Conservation (phyloP, 192 early-diverging fungal species). For the Coemansia sp. region DNA sequence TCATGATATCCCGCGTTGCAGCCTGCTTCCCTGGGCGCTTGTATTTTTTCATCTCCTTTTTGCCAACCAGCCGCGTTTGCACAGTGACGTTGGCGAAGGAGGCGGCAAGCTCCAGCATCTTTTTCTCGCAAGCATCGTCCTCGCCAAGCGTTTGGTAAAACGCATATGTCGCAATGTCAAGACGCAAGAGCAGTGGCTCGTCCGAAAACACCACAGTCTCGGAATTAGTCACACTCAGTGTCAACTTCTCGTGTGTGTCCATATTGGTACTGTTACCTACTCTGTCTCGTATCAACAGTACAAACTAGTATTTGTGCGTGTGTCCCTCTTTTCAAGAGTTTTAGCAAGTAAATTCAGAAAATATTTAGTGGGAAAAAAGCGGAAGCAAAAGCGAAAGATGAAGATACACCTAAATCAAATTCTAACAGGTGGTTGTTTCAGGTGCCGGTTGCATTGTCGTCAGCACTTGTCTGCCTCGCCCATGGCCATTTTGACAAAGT, state of each 20-base stretch:
- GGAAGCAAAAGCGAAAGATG: background rate
- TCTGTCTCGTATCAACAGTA: too few species aligned
- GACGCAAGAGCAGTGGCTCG: conserved; percentile 46
- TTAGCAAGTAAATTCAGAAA: background rate
- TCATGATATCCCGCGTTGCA: conserved; percentile 21
- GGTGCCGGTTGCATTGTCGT: background rate
- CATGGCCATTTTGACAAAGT: conserved; percentile 66
- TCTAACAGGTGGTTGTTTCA: background rate
- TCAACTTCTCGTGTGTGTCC: background rate
- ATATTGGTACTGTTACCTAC: background rate
- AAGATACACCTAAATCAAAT: background rate
- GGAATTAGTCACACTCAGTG: background rate
- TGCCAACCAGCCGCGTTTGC: conserved; percentile 20
- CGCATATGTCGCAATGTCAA: conserved; percentile 33
- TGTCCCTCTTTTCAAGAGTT: too few species aligned
- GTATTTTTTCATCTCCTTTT: conserved; percentile 41
- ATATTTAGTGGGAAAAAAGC: background rate
- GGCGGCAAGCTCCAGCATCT: conserved; percentile 28
- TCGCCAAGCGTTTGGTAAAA: conserved; percentile 16
- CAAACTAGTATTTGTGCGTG: too few species aligned
- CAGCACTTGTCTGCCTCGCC: background rate
- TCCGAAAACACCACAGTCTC: conserved; percentile 11
- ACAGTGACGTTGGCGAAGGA: conserved; percentile 30
- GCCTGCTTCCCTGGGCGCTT: conserved; percentile 14
- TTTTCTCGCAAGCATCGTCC: conserved; percentile 16